phyloP scores from a whole-genome alignment of 208 protist species.

The Phytomonas sp. region DNA sequence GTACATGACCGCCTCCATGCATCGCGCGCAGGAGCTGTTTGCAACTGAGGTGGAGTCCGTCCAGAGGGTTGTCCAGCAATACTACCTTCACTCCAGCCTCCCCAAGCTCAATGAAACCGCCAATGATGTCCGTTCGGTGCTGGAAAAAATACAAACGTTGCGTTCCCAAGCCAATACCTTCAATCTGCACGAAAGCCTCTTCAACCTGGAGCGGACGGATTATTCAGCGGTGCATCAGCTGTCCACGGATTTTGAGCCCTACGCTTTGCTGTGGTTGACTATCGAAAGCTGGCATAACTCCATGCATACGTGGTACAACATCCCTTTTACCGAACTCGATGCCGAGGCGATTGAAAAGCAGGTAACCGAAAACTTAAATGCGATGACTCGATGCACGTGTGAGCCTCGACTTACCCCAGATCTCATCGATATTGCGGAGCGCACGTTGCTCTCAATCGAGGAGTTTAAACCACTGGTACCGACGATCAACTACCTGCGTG shows the following conservation, averaged over 20 bases:
- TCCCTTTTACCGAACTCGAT: conserved; percentile 79
- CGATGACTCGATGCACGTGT: conserved; percentile 82
- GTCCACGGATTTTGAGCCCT: conserved; percentile 94
- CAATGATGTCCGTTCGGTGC: conserved; percentile 73
- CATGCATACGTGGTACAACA: conserved; percentile 75
- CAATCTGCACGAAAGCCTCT: conserved; percentile 93
- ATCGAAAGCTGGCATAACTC: conserved; percentile 82
- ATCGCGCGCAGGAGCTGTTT: conserved; percentile 79
- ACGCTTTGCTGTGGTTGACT: conserved; percentile 92
- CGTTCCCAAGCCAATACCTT: conserved; percentile 87
- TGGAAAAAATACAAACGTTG: conserved; percentile 79
- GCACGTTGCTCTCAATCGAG: conserved; percentile 85
- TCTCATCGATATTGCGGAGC: conserved; percentile 83
- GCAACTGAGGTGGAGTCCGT: conserved; percentile 64
- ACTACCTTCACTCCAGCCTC: conserved; percentile 86
- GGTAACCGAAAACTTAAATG: conserved; percentile 62
- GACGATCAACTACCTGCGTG: conserved; percentile 91
- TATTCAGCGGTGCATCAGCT: conserved; percentile 87
- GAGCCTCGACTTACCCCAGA: conserved; percentile 73
- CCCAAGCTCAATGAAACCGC: conserved; percentile 83
- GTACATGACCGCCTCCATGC: conserved; percentile 71
- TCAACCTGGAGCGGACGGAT: conserved; percentile 91
- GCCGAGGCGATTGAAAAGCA: conserved; percentile 88
- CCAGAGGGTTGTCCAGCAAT: conserved; percentile 70
- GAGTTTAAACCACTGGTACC: conserved; percentile 94